phyloP scores from a whole-genome alignment of 768 basidiomycete genomes.

The Xanthoconium purpureum region DNA sequence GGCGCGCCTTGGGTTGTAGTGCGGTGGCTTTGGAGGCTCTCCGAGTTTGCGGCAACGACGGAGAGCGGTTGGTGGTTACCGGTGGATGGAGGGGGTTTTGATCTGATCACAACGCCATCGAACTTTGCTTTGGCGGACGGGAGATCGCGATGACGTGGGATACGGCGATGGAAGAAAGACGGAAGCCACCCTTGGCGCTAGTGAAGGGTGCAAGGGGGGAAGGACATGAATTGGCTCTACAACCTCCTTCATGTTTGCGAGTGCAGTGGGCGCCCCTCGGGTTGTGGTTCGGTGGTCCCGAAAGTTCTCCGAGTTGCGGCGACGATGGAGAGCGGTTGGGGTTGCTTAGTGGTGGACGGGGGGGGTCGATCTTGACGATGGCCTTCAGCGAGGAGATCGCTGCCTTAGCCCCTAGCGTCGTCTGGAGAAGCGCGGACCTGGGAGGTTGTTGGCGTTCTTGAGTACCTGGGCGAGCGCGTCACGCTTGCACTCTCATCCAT shows the following conservation, averaged over 20 bases:
- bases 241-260: no score
- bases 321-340: no score
- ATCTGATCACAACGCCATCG: conserved; percentile 63
- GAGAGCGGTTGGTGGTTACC: conserved; percentile 53
- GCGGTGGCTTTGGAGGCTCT: conserved; percentile 34
- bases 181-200: no score
- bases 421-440: conserved; percentile 4
- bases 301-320: no score
- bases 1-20: conserved; percentile 18
- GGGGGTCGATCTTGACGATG: no score
- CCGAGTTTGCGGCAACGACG: conserved; percentile 44
- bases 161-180: no score
- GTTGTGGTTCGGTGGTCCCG: no score
- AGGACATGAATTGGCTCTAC: no score
- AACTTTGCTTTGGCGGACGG: conserved; percentile 46
- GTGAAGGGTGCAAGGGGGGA: no score
- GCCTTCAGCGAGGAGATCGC: conserved; percentile 17
- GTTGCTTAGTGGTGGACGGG: no score
- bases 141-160: conserved; percentile 5
- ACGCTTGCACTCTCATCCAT: conserved; percentile 68
- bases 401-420: conserved; percentile 56
- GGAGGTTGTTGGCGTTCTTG: conserved; percentile 42
- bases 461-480: conserved; percentile 71
- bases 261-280: no score
- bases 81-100: conserved; percentile 33